These are phyloP conservation scores for Thyridium curvatum DNA, from an alignment of 2,329 filamentous ascomycete genomes.

Conservation along the genomic window DNA sequence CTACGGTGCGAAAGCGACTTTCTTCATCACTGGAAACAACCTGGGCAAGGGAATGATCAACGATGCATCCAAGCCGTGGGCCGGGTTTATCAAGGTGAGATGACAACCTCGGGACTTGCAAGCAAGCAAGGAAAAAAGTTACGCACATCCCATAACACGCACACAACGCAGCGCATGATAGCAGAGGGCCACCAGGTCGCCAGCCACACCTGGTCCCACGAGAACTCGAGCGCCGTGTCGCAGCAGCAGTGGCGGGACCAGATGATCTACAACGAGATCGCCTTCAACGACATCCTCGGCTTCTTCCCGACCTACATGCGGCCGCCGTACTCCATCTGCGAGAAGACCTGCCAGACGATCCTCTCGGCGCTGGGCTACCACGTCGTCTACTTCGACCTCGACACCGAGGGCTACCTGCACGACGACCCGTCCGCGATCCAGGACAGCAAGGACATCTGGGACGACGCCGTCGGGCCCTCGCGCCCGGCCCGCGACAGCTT, in stretches of 20 bases:
- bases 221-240: slow-evolving; percentile 28
- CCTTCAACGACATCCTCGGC: slow-evolving; percentile 33
- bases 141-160: slow-evolving; percentile 6
- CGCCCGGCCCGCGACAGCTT: slow-evolving; percentile 21
- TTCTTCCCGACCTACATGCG: slow-evolving; percentile 41
- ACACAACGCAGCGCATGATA: slow-evolving; percentile 35
- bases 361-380: slow-evolving; percentile 27
- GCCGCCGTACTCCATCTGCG: slow-evolving; percentile 35
- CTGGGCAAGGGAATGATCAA: slow-evolving; percentile 51
- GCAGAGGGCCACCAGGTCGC: slow-evolving; percentile 40
- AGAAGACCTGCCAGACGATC: slow-evolving; percentile 18
- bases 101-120: background rate
- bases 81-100: slow-evolving; percentile 34
- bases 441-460: slow-evolving; percentile 23
- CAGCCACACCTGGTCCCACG: slow-evolving; percentile 40
- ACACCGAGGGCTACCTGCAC: slow-evolving; percentile 26
- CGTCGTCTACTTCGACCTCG: slow-evolving; percentile 26
- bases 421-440: slow-evolving; percentile 23
- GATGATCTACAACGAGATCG: slow-evolving; percentile 38
- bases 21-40: slow-evolving; percentile 58
- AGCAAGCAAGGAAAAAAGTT: too few relatives aligned
- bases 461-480: slow-evolving; percentile 16
- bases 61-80: slow-evolving; percentile 35
- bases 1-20: slow-evolving; percentile 59
- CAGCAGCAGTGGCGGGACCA: slow-evolving; percentile 26